These are phyloP conservation scores for Umbellularia californica DNA, from an alignment of 164 flowering plant species.

Conservation along the genomic window DNA sequence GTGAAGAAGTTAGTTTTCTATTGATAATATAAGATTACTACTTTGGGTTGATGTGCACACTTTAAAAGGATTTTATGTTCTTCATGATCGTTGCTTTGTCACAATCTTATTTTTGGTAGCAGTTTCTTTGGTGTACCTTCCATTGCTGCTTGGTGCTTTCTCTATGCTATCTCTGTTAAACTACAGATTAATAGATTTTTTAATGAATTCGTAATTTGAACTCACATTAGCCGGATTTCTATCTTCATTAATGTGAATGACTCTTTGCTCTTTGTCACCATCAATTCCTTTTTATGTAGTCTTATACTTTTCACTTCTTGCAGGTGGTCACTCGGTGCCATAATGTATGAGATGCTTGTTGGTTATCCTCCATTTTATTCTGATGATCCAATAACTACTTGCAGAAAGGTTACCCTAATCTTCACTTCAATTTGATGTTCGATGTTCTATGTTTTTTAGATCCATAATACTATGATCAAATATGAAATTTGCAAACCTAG, in stretches of 20 bases:
- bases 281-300: neutral
- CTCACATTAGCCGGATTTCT: neutral
- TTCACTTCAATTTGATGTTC: neutral
- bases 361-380: conserved; percentile 68
- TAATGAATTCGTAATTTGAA: neutral
- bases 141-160: neutral
- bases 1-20: too few species aligned
- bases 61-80: too few species aligned
- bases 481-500: neutral
- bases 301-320: conserved; percentile 8
- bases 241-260: neutral
- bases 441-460: neutral
- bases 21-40: too few species aligned
- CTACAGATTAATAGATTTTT: neutral
- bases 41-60: too few species aligned
- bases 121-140: neutral
- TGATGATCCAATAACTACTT: conserved; percentile 61
- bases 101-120: too few species aligned
- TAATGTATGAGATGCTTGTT: conserved; percentile 68
- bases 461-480: neutral
- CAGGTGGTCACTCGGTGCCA: conserved; percentile 76
- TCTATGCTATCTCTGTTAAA: neutral
- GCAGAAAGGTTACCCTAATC: conserved; percentile 37
- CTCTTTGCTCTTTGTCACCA: neutral
- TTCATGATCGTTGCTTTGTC: too few species aligned